These are phyloP conservation scores for Candida pseudoviswanathii DNA, from an alignment of 1,139 yeast species.

Conservation along the genomic window DNA sequence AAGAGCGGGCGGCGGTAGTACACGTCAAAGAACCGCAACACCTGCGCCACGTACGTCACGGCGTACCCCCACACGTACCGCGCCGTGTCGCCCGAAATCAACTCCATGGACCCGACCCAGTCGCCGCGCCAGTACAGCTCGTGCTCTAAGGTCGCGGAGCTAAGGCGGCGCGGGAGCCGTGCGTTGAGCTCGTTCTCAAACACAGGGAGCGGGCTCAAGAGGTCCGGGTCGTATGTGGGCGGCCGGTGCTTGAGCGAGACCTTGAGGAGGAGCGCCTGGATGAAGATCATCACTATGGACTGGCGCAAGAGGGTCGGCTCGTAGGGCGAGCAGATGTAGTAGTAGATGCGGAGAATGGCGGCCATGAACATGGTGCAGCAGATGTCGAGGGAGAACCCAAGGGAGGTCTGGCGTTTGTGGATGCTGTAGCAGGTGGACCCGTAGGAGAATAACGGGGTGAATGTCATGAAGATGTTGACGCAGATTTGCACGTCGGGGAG, in stretches of 20 bases:
- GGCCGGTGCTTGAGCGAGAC: slow-evolving; percentile 66
- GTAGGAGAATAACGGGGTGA: slow-evolving; percentile 82
- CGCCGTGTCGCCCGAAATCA: slow-evolving; percentile 10
- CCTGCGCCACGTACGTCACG: slow-evolving; percentile 22
- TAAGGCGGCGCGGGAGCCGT: slow-evolving; percentile 22
- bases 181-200: slow-evolving; percentile 32
- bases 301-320: slow-evolving; percentile 76
- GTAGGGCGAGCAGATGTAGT: slow-evolving; percentile 78
- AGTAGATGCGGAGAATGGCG: slow-evolving; percentile 69
- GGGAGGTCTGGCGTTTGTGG: slow-evolving; percentile 59
- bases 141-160: slow-evolving; percentile 16
- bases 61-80: slow-evolving; percentile 13
- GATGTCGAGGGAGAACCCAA: slow-evolving; percentile 84
- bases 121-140: slow-evolving; percentile 12
- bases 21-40: slow-evolving; percentile 66
- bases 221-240: slow-evolving; percentile 40
- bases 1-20: slow-evolving; percentile 62
- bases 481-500: slow-evolving; percentile 47
- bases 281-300: slow-evolving; percentile 73
- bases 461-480: slow-evolving; percentile 54
- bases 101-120: slow-evolving; percentile 6
- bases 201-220: slow-evolving; percentile 35
- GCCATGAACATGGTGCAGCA: slow-evolving; percentile 91
- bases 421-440: slow-evolving; percentile 81
- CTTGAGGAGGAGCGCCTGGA: slow-evolving; percentile 65